Percentiles rank a stretch among this genome's conserved stretches.
Conservation (phyloP, 345 rosid genomes). For the Carallia brachiata region DNA sequence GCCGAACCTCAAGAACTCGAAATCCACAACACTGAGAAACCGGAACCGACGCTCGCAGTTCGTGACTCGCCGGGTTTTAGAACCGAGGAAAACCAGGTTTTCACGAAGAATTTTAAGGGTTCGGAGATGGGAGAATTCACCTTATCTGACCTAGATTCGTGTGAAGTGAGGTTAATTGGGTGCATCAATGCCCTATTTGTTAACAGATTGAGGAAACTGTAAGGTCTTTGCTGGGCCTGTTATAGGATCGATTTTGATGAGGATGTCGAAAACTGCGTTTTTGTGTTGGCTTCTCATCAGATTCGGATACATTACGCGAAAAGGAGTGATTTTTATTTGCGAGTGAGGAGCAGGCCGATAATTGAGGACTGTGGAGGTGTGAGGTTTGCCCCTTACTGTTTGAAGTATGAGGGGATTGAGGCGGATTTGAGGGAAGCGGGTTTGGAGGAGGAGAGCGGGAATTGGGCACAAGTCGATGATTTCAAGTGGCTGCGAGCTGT, state of each 20-base stretch:
- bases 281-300: slow-evolving; percentile 83
- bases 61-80: slow-evolving; percentile 70
- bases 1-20: slow-evolving; percentile 18
- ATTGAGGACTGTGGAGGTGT: slow-evolving; percentile 68
- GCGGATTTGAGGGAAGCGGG: slow-evolving; percentile 59
- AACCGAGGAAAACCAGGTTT: slow-evolving; percentile 40
- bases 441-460: slow-evolving; percentile 58
- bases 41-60: slow-evolving; percentile 24
- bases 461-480: slow-evolving; percentile 83
- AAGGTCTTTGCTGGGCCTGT: slow-evolving; percentile 66
- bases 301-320: slow-evolving; percentile 69
- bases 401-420: slow-evolving; percentile 67
- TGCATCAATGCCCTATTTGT: slow-evolving; percentile 53
- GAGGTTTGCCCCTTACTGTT: slow-evolving; percentile 74
- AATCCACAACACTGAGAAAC: slow-evolving; percentile 15
- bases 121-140: slow-evolving; percentile 69
- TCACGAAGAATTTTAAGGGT: slow-evolving; percentile 46
- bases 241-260: slow-evolving; percentile 75
- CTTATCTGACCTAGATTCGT: slow-evolving; percentile 60
- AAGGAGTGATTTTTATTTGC: slow-evolving; percentile 63
- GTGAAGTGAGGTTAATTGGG: slow-evolving; percentile 61
- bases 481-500: slow-evolving; percentile 85
- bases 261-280: slow-evolving; percentile 57
- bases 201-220: slow-evolving; percentile 52
- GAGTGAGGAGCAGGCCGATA: slow-evolving; percentile 85